Evolutionary conservation across 257 asterid genomes (phyloP).

Genomic region (Perilla frutescens): DNA sequence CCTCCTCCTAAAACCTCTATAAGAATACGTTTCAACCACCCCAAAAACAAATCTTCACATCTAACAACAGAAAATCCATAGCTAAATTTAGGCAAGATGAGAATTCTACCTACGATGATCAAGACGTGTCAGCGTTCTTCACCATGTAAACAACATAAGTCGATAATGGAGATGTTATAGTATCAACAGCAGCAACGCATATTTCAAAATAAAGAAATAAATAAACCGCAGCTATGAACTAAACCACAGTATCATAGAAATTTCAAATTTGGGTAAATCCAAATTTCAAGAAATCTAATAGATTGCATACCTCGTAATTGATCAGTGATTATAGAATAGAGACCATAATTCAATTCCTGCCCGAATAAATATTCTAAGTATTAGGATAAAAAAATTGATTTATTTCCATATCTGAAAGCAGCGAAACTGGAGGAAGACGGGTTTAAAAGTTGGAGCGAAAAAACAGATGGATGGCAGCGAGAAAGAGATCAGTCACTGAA

Average conservation of each 20-base stretch:
- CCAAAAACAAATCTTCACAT: not conserved
- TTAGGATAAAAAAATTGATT: not conserved
- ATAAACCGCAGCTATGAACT: too few species aligned
- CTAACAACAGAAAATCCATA: not conserved
- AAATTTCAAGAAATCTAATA: not conserved
- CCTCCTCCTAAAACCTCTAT: not conserved
- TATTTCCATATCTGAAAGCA: not conserved
- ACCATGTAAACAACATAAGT: not conserved
- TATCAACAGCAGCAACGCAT: not conserved
- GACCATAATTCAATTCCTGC: not conserved
- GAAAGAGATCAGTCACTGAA: conserved; percentile 16
- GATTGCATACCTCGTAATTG: conserved; percentile 6
- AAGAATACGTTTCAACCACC: not conserved
- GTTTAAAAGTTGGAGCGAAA: too few species aligned
- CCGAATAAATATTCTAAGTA: not conserved
- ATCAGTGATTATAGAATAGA: not conserved
- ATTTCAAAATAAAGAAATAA: conserved; percentile 2
- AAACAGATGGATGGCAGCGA: not conserved
- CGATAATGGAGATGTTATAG: not conserved
- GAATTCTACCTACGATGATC: not conserved
- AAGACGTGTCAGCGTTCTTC: not conserved
- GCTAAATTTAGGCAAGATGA: not conserved
- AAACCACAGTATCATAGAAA: not conserved
- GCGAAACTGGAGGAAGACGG: not conserved
- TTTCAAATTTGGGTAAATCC: not conserved